A percentile compares a stretch with the other conserved stretches of the same genome.
phyloP scores from a whole-genome alignment of 208 protist species.

The Borovskyia barvae region DNA sequence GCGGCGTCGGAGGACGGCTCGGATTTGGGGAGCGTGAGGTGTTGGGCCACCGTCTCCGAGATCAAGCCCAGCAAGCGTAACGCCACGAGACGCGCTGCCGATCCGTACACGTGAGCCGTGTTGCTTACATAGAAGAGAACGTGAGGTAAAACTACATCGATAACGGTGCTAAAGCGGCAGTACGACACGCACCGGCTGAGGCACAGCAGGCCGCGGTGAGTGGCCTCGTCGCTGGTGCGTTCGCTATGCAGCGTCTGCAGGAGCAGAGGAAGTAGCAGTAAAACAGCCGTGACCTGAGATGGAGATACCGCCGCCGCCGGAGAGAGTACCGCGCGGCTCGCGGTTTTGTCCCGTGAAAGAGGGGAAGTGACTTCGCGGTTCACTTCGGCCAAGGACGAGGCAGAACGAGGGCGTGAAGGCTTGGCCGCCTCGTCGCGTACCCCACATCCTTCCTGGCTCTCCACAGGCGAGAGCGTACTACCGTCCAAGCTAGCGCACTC shows the following conservation, averaged over 20 bases:
- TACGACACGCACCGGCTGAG: constrained; percentile 34
- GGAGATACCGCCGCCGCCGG: background rate
- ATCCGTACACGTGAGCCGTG: constrained; percentile 15
- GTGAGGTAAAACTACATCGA: constrained; percentile 51
- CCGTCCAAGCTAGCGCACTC: background rate
- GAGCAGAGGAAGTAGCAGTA: constrained; percentile 49
- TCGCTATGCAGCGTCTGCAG: constrained; percentile 40
- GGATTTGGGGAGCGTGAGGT: constrained; percentile 9
- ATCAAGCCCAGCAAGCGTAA: constrained; percentile 46
- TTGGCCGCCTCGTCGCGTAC: no score
- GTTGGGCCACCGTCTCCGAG: constrained; percentile 13
- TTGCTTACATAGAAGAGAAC: constrained; percentile 38
- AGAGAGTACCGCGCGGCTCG: no score
- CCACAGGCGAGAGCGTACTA: no score
- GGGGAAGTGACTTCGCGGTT: no score
- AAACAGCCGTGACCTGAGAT: constrained; percentile 9
- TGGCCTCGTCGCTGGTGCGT: constrained; percentile 36
- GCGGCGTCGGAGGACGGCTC: background rate
- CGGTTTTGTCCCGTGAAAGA: no score
- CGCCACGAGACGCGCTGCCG: constrained; percentile 42
- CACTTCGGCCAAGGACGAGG: no score
- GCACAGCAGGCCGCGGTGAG: constrained; percentile 39
- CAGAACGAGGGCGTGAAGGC: no score
- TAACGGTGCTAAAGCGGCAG: constrained; percentile 25
- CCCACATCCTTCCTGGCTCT: no score